Evolutionary conservation across 1,139 yeast genomes (phyloP).

Genomic region (Sugiyamaella castrensis): DNA sequence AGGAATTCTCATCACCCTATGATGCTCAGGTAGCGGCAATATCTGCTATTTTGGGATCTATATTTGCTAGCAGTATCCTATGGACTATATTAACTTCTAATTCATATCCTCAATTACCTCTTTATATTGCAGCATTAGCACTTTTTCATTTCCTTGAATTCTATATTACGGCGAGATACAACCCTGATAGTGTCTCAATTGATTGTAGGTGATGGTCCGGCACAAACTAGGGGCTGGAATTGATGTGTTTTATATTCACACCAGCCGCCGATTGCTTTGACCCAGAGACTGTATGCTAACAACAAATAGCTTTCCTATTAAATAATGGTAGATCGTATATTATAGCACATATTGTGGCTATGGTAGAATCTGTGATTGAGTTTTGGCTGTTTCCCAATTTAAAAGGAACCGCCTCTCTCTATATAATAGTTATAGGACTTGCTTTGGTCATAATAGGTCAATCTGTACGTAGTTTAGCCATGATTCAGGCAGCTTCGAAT

Average conservation of each 20-base stretch:
- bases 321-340: slow-evolving; percentile 66
- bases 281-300: too few relatives aligned
- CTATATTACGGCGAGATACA: slow-evolving; percentile 69
- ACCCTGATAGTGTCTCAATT: slow-evolving; percentile 59
- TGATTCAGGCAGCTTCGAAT: slow-evolving; percentile 85
- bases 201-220: slow-evolving; percentile 42
- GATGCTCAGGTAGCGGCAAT: slow-evolving; percentile 41
- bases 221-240: background rate
- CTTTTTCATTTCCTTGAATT: slow-evolving; percentile 81
- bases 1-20: slow-evolving; percentile 1
- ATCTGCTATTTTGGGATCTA: slow-evolving; percentile 37
- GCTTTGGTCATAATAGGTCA: slow-evolving; percentile 59
- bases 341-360: slow-evolving; percentile 57
- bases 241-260: too few relatives aligned
- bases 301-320: slow-evolving; percentile 56
- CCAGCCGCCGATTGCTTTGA: too few relatives aligned
- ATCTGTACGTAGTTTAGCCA: slow-evolving; percentile 62
- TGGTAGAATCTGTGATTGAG: slow-evolving; percentile 44
- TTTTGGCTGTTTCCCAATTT: slow-evolving; percentile 3
- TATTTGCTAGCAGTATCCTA: slow-evolving; percentile 19
- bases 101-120: slow-evolving; percentile 38
- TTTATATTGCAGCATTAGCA: slow-evolving; percentile 54
- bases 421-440: slow-evolving; percentile 46
- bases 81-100: background rate
- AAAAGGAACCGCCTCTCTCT: slow-evolving; percentile 24